Evolutionary conservation across 768 basidiomycete species (phyloP), one percentile per base, ranked within the genome.

Genomic region (Tylopilus plumbeoviolaceoides): DNA sequence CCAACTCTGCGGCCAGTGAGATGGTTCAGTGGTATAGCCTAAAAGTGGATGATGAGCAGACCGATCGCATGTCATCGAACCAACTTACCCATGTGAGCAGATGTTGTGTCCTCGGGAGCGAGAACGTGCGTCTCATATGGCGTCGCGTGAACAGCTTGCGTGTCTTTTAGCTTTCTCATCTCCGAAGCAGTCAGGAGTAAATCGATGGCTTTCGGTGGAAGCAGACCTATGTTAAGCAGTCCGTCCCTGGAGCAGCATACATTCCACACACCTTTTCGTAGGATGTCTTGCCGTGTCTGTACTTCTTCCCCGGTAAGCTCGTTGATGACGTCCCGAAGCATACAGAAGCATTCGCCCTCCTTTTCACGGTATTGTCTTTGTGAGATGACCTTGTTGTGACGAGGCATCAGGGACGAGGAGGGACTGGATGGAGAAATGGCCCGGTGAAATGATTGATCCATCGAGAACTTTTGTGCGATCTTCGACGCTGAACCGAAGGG

Each of bases 341-440:
- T 21, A n/a, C 49, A 46, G 48, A 67, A 62, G 20, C 50, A 53
- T 27, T 68, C 59, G 10, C 52, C 40, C 35, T 67, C 66, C 38
- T 58, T 60, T 21, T 46, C 50, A 23, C 66, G 60, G 23, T 66
- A 67, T 21, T 39, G 56, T 25, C 53, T 54, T 20, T 67, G 67
- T 7, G 36, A 30, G 2, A 45, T 31, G 33, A 41, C 55, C 40
- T 51, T 67, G 31, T 27, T 55, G 8, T 44, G 48, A 44, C 53
- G 62, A 28, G 57, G 18, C 15, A 27, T 28, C 11, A 25, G 23
- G 10, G 51, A 28, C 1, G 31, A 28, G 27, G 41, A 15, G 18
- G 51, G 1, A 11, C n/a, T 10, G 3, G 47, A 28, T 20, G 40
- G 21, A 31, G 30, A 17, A 36, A 18, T n/a, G 3, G 28, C 1